These are phyloP conservation scores for Penicillium sp. DNA, from an alignment of 2,329 filamentous ascomycete genomes.

Conservation along the genomic window DNA sequence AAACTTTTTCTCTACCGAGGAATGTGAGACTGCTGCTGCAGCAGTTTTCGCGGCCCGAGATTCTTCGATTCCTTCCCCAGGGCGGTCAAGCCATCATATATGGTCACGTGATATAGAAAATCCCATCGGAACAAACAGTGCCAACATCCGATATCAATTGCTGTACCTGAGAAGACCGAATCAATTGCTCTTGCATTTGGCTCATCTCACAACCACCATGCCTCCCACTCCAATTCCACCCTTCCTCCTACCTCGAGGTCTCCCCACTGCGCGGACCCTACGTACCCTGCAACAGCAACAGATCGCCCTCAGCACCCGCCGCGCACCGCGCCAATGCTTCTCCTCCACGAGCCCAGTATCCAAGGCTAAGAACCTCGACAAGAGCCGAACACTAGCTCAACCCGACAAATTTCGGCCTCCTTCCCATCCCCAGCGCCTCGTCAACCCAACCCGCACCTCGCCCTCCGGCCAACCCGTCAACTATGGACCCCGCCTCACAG, in stretches of 20 bases:
- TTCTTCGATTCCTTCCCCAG: neutral
- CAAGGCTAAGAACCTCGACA: constrained; percentile 38
- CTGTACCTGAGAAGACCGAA: neutral
- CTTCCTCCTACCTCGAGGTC: constrained; percentile 68
- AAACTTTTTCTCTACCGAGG: neutral
- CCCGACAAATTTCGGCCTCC: constrained; percentile 89
- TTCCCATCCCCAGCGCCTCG: constrained; percentile 75
- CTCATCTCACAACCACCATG: constrained; percentile 8
- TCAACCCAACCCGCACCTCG: constrained; percentile 39
- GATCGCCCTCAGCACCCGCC: constrained; percentile 21
- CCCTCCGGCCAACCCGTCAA: constrained; percentile 56
- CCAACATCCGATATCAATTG: constrained; percentile 1
- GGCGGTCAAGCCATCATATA: neutral
- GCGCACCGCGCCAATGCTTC: constrained; percentile 29
- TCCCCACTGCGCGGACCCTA: constrained; percentile 37
- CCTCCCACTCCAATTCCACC: constrained; percentile 56
- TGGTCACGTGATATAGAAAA: constrained; percentile 15
- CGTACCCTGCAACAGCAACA: constrained; percentile 28
- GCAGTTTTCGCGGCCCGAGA: constrained; percentile 6
- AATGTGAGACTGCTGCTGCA: neutral
- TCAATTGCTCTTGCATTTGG: neutral
- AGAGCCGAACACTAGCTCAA: constrained; percentile 77
- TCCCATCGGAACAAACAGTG: constrained; percentile 3
- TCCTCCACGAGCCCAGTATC: constrained; percentile 22
- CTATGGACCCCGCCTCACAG: constrained; percentile 74